Base-by-base conservation (phyloP, 495 filamentous ascomycete genomes). In the Bombardia bombarda region DNA sequence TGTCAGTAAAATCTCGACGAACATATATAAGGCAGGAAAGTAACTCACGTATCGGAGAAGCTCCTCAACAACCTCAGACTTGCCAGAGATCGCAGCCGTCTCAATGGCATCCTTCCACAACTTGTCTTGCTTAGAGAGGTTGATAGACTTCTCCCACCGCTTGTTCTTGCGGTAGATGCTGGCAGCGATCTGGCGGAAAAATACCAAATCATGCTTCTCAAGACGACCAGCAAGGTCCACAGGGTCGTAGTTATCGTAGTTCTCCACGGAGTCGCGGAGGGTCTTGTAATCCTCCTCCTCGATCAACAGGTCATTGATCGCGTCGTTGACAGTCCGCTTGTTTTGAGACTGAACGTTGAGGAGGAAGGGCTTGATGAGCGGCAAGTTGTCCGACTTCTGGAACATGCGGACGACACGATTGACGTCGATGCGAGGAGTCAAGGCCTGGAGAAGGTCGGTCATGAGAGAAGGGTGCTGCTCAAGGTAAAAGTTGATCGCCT, bases 201-300 rank as follows among this genome's bases (percentile, higher is more conserved):
- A 99, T 51, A 99, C 87, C 31, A 97, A 75, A 36, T 97, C 90
- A 57, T 99, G 93, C 63, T 86, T 83, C 75, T 99, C 93, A 12
- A 99, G 71, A 34, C 90, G 85, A 60, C 87, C 81, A 12, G 93
- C 93, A 43, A 99, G 82, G n/a, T 92, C 90, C 40, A 95, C 84
- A 16, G 89, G 79, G 61, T 99, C 93, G 52, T 97, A 99, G 69
- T 99, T 99, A 70, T 97, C 93, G 59, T 92, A 93, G 68, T 95
- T 93, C 70, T 96, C 86, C 18, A 94, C 92, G 7, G 93, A 97
- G 68, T 99, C 93, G 34, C 88, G 84, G 19, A 99, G 79, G 17
- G 89, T 94, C 82, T 99, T 97, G 75, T 99, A 86, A 59, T 99
- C 93, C 54, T 97, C 93, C 66, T 97, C 93, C 63, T 99, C 93